Evolutionary conservation across 805 yeast genomes (phyloP), one percentile per base, ranked within the genome.

Genomic region (Schizosaccharomyces osmophilus): DNA sequence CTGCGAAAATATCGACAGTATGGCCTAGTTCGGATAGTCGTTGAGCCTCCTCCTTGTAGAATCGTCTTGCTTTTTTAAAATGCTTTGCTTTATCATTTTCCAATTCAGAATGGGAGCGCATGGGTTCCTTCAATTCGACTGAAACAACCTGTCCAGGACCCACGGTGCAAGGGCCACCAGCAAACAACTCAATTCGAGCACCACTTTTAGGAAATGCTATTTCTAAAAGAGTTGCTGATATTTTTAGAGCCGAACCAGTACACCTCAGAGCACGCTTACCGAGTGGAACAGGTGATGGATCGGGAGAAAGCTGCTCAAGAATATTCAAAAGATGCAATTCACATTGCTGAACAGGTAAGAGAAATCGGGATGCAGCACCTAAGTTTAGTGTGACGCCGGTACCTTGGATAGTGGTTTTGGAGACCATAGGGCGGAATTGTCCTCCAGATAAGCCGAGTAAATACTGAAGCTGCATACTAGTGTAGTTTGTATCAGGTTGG

Each of bases 91-190:
- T 73, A 68, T 89, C 96, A 66, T 88, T 83, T 71, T 90, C 97
- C 65, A 93, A 86, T 71, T 93, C 97, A 68, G 85, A 87, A 73
- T 93, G 98, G 8, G 97, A 93, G 76, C 98, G 82, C 67, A 93
- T 85, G 59, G 98, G 96, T 73, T 93, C 97, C 70, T 86, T 85
- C 71, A 93, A 78, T 71, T 88, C 93, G 29, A 83, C 82, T 55
- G 90, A 87, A 36, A 93, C 98, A 66, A 90, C 87, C 70, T 86
- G 75, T 67, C 98, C 98, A 13, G 98, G 97, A 59, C 84, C 85
- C 69, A 85, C 82, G 59, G 98, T 93, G 71, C 96, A 83, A 60
- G 96, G 95, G 65, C 98, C 98, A 61, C 90, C 94, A 51, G 95
- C 82, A 69, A 93, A 93, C 63, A 93, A 76, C 76, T 87, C 82